A percentile compares a stretch with the other conserved stretches of the same genome.
phyloP scores from a whole-genome alignment of 306 rosid genomes.

The Cicer arietinum region DNA sequence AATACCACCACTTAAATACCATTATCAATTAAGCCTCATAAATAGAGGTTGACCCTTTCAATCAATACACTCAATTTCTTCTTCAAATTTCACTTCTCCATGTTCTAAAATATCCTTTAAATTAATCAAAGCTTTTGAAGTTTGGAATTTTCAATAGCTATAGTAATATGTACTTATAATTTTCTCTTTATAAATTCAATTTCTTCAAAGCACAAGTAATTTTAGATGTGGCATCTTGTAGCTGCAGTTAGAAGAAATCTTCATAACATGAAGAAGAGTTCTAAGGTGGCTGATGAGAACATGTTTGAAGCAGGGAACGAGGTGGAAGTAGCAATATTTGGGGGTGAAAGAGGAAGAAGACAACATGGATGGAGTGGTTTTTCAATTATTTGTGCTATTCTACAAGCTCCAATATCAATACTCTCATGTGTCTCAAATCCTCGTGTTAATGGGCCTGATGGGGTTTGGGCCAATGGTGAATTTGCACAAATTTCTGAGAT shows the following conservation, averaged over 20 bases:
- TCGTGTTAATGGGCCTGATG: conserved; percentile 61
- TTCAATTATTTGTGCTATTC: conserved; percentile 54
- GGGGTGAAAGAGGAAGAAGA: conserved; percentile 40
- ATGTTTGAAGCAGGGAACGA: conserved; percentile 61
- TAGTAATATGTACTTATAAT: neutral
- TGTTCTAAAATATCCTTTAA: neutral
- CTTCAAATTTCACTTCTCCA: conserved; percentile 12
- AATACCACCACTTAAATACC: conserved; percentile 55
- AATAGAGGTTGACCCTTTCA: conserved; percentile 39
- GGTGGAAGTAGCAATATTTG: conserved; percentile 49
- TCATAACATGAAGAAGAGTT: conserved; percentile 63
- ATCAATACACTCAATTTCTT: conserved; percentile 15
- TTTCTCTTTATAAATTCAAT: conserved; percentile 16
- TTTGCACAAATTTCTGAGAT: conserved; percentile 70
- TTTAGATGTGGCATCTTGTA: conserved; percentile 46
- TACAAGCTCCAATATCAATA: conserved; percentile 70
- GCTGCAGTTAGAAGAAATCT: conserved; percentile 50
- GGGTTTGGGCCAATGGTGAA: conserved; percentile 70
- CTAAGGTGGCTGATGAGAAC: conserved; percentile 85
- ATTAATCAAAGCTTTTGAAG: neutral
- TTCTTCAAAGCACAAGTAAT: neutral
- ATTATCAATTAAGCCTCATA: conserved; percentile 54
- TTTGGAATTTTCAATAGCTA: neutral
- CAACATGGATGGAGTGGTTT: conserved; percentile 57
- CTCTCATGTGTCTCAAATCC: conserved; percentile 78